Evolutionary conservation across 2,329 filamentous ascomycete species (phyloP), one percentile per base, ranked within the genome.

Genomic region (Hypoxylon sp.): DNA sequence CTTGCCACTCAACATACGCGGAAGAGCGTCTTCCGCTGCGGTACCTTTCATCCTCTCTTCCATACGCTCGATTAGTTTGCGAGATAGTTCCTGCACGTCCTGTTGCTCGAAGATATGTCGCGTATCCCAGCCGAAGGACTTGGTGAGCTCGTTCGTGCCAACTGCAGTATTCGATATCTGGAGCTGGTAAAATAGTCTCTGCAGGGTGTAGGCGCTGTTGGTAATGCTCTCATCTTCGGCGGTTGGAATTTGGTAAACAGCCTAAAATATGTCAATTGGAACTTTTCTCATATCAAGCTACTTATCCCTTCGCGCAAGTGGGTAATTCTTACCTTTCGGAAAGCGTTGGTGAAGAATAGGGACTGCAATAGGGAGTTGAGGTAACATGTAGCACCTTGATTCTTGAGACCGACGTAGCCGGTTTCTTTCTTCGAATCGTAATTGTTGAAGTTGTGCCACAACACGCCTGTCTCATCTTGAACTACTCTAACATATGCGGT

Each of bases 371-470:
- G 85, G 6, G 92, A 95, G 78, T 96, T 96, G 51, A 96, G 83
- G 77, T 96, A 96, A 80, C 92, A 96, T 1, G 92, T 96, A 52
- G 96, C 96, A 69, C 96, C 96, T 79, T 98, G 96, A 75, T 99
- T 99, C 79, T 96, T 96, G 57, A 99, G 83, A 2, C 96, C 96
- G 43, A 99, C 96, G 82, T 94, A 98, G 61, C 96, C 96, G 0
- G 96, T 99, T 81, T 97, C 94, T 78, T 96, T 97, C 82, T 98
- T 99, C n/a, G 96, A 98, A 77, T 99, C 94, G 78, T 99, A 99
- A 81, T 95, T 94, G 77, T 89, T 85, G 78, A 97, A 95, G 80
- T 93, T 96, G 81, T 96, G 93, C 93, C 93, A 97, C 63, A 97
- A 78, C 3, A 96, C 93, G 58, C 93, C 93, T 0, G 93, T 97